Conservation (phyloP, 73 alveolate species). For the Blepharisma japonicum region DNA sequence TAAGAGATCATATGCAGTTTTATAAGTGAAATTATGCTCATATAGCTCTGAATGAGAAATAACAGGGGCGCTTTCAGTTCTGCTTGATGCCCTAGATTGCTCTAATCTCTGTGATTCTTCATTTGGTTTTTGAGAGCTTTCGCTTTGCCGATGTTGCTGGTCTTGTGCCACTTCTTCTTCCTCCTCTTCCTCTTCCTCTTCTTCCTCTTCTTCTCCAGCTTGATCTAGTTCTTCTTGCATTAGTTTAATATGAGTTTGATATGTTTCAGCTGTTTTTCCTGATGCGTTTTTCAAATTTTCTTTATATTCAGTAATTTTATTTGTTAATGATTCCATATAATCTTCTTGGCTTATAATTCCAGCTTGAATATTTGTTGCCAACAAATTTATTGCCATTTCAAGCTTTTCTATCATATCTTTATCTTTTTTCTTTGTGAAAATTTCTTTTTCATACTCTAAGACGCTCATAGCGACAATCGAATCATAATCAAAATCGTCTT, state of each 20-base stretch:
- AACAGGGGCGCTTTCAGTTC: too few relatives aligned
- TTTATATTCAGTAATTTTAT: not conserved
- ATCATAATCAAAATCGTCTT: not conserved
- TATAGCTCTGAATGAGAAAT: too few relatives aligned
- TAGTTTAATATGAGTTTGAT: not conserved
- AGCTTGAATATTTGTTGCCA: not conserved
- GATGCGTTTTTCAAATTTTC: not conserved
- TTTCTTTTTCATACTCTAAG: constrained; percentile 5
- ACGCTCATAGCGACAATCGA: constrained; percentile 15
- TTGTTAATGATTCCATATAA: not conserved
- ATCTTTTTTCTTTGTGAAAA: not conserved
- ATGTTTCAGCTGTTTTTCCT: not conserved
- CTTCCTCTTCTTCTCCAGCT: constrained; percentile 18
- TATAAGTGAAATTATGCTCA: not conserved
- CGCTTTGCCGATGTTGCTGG: not conserved
- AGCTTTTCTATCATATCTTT: not conserved
- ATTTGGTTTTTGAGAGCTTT: not conserved
- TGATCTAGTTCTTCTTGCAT: constrained; percentile 13
- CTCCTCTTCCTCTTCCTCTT: constrained; percentile 25
- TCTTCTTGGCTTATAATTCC: constrained; percentile 10
- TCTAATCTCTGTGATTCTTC: too few relatives aligned
- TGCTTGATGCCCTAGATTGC: too few relatives aligned
- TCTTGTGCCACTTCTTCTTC: not conserved
- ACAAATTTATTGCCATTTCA: constrained; percentile 1
- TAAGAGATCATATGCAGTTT: not conserved